A percentile compares a stretch with the other conserved stretches of the same genome.
These are phyloP conservation scores for Avena insularis DNA, from an alignment of 176 grass and related monocot genomes.

Conservation along the genomic window DNA sequence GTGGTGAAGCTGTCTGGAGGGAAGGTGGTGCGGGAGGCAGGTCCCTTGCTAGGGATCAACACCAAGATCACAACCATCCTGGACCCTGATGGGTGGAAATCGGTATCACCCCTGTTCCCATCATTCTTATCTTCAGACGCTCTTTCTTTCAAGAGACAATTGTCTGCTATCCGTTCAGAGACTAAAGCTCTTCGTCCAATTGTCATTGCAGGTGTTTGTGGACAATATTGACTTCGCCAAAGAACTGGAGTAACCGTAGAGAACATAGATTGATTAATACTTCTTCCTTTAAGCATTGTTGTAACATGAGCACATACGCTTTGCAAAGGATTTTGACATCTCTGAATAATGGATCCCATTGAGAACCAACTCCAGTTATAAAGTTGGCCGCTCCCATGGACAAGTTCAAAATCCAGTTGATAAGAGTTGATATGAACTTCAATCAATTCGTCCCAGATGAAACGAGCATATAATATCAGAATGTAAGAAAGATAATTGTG, in stretches of 20 bases:
- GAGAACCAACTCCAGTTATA: background rate
- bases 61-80: constrained; percentile 85
- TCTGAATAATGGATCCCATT: background rate
- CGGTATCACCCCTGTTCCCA: constrained; percentile 36
- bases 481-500: no score
- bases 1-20: constrained; percentile 66
- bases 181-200: background rate
- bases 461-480: background rate
- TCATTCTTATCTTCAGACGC: background rate
- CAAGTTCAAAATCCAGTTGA: background rate
- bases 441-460: background rate
- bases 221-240: constrained; percentile 76
- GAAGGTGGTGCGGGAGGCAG: constrained; percentile 67
- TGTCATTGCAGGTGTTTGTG: constrained; percentile 68
- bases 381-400: background rate
- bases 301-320: background rate
- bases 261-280: no score
- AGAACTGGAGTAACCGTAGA: constrained; percentile 60
- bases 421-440: background rate
- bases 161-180: background rate
- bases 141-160: background rate
- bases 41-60: constrained; percentile 67
- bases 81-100: constrained; percentile 92
- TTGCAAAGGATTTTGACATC: background rate
- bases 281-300: background rate